A percentile compares a stretch with the other conserved stretches of the same genome.
Conservation (phyloP, 2,329 filamentous ascomycete species). For the Fusarium dimerum region DNA sequence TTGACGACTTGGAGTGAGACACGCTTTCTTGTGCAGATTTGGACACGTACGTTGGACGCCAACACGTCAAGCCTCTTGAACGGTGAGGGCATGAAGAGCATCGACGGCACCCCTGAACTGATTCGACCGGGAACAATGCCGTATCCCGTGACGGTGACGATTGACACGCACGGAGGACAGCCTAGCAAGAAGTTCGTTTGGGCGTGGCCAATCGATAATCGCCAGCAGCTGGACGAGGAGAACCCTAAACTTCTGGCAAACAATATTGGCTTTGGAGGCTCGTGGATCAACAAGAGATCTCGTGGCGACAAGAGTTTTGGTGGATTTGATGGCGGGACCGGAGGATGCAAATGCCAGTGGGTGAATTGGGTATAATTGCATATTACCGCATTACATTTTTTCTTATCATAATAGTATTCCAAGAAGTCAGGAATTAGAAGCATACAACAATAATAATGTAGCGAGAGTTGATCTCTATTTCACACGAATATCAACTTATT, state of each 20-base stretch:
- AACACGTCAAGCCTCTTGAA: conserved; percentile 43
- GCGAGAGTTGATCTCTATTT: too few species aligned
- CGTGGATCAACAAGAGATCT: conserved; percentile 52
- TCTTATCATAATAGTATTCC: conserved; percentile 2
- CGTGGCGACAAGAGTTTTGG: conserved; percentile 50
- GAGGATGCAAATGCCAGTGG: conserved; percentile 64
- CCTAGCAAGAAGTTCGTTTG: conserved; percentile 54
- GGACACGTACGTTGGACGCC: conserved; percentile 53
- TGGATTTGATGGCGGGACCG: conserved; percentile 63
- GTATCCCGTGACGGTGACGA: conserved; percentile 61
- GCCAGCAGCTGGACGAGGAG: conserved; percentile 45
- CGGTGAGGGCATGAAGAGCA: conserved; percentile 30
- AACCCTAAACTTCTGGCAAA: conserved; percentile 50
- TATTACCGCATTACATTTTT: conserved; percentile 4
- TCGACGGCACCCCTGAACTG: conserved; percentile 31
- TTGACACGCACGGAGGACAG: conserved; percentile 64
- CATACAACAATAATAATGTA: too few species aligned
- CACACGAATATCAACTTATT: too few species aligned
- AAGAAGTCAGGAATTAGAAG: too few species aligned
- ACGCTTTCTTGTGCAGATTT: conserved; percentile 65
- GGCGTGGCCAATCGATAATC: conserved; percentile 51
- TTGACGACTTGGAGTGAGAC: conserved; percentile 62
- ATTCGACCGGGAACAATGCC: conserved; percentile 60
- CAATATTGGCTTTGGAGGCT: conserved; percentile 51
- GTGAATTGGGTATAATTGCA: conserved; percentile 47